Percentiles rank a stretch among this genome's conserved stretches.
phyloP scores from a whole-genome alignment of 106 monocot genomes.

The Chionographis japonica region DNA sequence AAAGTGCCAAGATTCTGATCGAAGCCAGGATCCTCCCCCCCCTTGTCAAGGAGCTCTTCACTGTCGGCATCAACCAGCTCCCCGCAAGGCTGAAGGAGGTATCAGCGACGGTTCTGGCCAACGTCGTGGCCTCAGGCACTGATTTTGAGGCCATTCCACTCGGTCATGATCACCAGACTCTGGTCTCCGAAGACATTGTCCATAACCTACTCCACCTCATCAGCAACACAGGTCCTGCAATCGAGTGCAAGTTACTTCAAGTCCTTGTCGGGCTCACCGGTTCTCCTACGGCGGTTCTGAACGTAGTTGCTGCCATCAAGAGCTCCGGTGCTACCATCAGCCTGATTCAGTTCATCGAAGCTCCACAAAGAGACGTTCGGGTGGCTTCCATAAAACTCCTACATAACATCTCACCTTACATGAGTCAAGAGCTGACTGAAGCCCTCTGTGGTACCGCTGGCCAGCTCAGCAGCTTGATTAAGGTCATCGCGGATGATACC shows the following conservation, averaged over 20 bases:
- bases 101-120: conserved; percentile 62
- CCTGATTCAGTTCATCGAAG: conserved; percentile 81
- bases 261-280: conserved; percentile 80
- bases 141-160: conserved; percentile 59
- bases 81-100: conserved; percentile 71
- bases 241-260: conserved; percentile 82
- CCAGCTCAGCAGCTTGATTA: conserved; percentile 58
- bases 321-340: conserved; percentile 88
- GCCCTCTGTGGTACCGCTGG: conserved; percentile 52
- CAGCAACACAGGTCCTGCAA: conserved; percentile 93
- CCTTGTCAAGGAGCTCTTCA: conserved; percentile 70
- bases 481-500: conserved; percentile 54
- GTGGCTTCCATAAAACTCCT: conserved; percentile 80
- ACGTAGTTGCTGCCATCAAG: conserved; percentile 72
- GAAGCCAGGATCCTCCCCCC: conserved; percentile 64
- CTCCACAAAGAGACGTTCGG: conserved; percentile 75
- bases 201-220: conserved; percentile 89
- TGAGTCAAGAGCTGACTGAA: conserved; percentile 72
- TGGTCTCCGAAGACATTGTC: conserved; percentile 80
- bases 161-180: conserved; percentile 43
- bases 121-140: conserved; percentile 59
- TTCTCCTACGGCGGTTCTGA: conserved; percentile 42
- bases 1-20: conserved; percentile 63
- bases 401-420: conserved; percentile 66
- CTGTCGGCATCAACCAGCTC: conserved; percentile 52